Evolutionary conservation across 164 flowering plant genomes (phyloP).

Genomic region (Chimonanthus salicifolius): DNA sequence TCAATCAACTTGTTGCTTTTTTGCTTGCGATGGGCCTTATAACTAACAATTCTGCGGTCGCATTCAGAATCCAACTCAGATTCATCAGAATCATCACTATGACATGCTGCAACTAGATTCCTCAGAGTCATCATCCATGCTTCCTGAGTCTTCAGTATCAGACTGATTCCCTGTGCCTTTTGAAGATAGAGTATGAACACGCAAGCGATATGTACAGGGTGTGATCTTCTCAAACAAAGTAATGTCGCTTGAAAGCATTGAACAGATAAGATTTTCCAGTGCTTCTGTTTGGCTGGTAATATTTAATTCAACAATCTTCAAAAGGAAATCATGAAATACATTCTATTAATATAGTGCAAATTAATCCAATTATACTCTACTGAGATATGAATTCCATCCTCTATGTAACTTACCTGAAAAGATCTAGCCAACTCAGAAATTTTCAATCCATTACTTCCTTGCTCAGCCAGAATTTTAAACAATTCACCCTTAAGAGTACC

Average conservation of each 20-base stretch:
- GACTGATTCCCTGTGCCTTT: slow-evolving; percentile 37
- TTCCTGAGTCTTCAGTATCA: slow-evolving; percentile 68
- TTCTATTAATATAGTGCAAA: neutral
- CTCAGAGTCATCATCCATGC: slow-evolving; percentile 56
- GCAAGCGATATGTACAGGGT: slow-evolving; percentile 65
- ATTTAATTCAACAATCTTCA: slow-evolving; percentile 69
- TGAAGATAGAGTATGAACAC: slow-evolving; percentile 30
- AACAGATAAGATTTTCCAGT: slow-evolving; percentile 52
- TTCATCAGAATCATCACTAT: slow-evolving; percentile 33
- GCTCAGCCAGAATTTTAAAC: slow-evolving; percentile 51
- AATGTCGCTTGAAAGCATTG: slow-evolving; percentile 86
- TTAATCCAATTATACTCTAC: neutral
- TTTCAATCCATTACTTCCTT: slow-evolving; percentile 68
- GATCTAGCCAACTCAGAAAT: slow-evolving; percentile 66
- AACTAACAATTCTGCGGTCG: slow-evolving; percentile 17
- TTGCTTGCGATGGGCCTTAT: slow-evolving; percentile 14
- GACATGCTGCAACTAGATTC: slow-evolving; percentile 25
- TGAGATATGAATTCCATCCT: neutral
- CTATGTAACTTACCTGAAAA: slow-evolving; percentile 37
- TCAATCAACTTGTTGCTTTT: slow-evolving; percentile 25
- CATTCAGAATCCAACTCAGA: slow-evolving; percentile 44
- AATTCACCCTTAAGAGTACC: slow-evolving; percentile 85
- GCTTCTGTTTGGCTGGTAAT: slow-evolving; percentile 45
- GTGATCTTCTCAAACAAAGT: slow-evolving; percentile 95
- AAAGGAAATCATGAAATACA: slow-evolving; percentile 15